Conservation (phyloP, 352 stramenopile species). For the Blastocystis sp. region DNA sequence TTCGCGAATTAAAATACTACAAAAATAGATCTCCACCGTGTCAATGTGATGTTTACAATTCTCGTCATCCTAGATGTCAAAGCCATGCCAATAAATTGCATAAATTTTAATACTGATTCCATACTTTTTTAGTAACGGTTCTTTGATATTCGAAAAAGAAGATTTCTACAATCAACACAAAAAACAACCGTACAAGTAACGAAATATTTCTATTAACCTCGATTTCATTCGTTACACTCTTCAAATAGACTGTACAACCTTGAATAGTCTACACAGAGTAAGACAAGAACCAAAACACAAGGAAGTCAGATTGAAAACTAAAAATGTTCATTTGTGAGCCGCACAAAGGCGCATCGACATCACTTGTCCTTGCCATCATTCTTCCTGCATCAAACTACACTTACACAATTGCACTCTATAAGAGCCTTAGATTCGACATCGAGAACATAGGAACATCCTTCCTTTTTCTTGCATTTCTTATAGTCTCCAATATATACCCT, state of each 20-base stretch:
- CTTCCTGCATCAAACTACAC: background rate
- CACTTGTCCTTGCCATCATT: background rate
- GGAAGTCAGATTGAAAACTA: slow-evolving; percentile 57
- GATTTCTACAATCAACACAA: background rate
- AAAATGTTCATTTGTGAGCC: background rate
- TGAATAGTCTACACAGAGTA: background rate
- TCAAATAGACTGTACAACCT: background rate
- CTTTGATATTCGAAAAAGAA: background rate
- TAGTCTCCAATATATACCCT: background rate
- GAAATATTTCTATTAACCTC: background rate
- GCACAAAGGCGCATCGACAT: slow-evolving; percentile 16
- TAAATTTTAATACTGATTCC: background rate
- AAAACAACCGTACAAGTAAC: background rate
- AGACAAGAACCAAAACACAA: background rate
- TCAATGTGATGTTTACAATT: background rate
- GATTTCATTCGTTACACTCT: background rate
- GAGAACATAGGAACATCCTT: background rate
- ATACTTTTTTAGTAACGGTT: slow-evolving; percentile 16
- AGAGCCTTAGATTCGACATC: slow-evolving; percentile 39
- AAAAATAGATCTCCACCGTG: background rate
- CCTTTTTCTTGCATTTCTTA: background rate
- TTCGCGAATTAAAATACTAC: slow-evolving; percentile 5
- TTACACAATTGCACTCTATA: background rate
- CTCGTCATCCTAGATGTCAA: background rate
- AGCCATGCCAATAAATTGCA: background rate